Conservation (phyloP, 345 rosid genomes). For the Populus nigra region DNA sequence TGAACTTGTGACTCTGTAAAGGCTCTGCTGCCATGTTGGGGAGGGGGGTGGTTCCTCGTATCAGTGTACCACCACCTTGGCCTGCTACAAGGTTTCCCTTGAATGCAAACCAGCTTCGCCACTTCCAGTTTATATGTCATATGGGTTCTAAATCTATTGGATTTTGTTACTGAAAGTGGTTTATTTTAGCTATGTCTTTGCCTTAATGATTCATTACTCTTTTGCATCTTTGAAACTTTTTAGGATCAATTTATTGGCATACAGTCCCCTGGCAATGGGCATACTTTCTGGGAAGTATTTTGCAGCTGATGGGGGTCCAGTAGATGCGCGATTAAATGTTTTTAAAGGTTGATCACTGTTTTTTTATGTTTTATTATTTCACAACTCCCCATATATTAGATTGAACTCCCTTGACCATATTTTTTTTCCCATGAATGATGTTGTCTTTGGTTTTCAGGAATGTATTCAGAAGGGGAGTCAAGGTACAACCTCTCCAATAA, state of each 20-base stretch:
- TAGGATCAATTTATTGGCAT: conserved; percentile 55
- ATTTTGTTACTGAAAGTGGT: conserved; percentile 1
- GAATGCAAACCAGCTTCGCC: too few relatives aligned
- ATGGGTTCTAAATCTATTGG: not conserved
- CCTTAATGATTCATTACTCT: not conserved
- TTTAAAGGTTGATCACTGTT: conserved; percentile 38
- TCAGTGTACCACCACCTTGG: too few relatives aligned
- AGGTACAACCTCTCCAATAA: conserved; percentile 42
- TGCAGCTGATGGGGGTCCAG: conserved; percentile 42
- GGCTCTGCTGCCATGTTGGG: not conserved
- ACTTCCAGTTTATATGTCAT: not conserved
- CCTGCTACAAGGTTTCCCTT: too few relatives aligned
- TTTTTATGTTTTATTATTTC: not conserved
- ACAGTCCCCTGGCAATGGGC: conserved; percentile 69
- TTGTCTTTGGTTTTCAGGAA: conserved; percentile 33
- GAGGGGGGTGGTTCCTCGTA: too few relatives aligned
- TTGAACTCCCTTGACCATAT: not conserved
- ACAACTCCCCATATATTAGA: not conserved
- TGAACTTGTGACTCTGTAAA: not conserved
- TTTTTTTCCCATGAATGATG: conserved; percentile 3
- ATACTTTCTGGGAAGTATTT: conserved; percentile 66
- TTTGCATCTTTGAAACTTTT: conserved; percentile 7
- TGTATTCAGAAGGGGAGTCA: conserved; percentile 58
- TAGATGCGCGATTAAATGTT: conserved; percentile 53
- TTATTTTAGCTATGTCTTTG: not conserved